A percentile compares a stretch with the other conserved stretches of the same genome.
These are phyloP conservation scores for Dalbergia cochinchinensis DNA, from an alignment of 306 rosid species.

Conservation along the genomic window DNA sequence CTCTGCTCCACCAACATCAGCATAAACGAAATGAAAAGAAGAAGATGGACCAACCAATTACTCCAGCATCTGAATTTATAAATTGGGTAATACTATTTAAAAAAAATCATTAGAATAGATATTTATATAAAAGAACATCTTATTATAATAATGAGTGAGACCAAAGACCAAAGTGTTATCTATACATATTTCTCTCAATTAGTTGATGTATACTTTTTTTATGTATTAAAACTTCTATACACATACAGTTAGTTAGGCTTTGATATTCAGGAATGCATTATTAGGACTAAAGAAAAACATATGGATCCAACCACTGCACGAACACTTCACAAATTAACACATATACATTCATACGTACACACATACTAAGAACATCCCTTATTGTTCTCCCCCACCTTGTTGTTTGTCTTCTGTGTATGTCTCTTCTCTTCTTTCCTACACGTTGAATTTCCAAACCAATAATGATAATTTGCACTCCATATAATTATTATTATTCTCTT, in stretches of 20 bases:
- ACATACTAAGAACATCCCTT: neutral
- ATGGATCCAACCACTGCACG: neutral
- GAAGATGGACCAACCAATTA: neutral
- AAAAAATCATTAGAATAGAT: no score
- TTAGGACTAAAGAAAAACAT: neutral
- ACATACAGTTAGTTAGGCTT: neutral
- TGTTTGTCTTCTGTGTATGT: neutral
- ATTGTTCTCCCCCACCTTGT: neutral
- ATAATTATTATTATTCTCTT: no score
- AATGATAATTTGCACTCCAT: no score
- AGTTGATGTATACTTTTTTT: no score
- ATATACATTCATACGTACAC: neutral
- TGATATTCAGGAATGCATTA: neutral
- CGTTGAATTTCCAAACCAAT: slow-evolving; percentile 36
- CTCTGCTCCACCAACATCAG: neutral
- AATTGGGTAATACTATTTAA: no score
- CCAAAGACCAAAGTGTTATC: no score
- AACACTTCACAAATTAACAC: neutral
- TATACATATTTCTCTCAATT: no score
- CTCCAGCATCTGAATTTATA: neutral
- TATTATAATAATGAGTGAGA: no score
- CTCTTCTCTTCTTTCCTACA: slow-evolving; percentile 33
- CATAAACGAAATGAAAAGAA: neutral
- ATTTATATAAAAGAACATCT: no score
- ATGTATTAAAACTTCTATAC: neutral